Conservation (phyloP, 495 filamentous ascomycete genomes). For the Parachaetomium inaequale region DNA sequence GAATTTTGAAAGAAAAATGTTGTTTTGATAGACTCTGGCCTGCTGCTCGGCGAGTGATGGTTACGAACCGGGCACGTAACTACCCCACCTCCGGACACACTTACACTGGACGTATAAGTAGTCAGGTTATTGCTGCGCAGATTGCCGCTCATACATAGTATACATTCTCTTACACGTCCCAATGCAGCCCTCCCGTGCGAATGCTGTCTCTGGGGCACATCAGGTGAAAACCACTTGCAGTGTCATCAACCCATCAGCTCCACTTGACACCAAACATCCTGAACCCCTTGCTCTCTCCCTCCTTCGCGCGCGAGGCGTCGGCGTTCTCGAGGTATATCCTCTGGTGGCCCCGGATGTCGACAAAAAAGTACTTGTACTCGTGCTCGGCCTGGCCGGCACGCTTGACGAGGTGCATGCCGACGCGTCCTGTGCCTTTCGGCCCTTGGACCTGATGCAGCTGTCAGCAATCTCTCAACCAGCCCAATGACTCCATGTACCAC, state of each 20-base stretch:
- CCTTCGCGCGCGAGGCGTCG: conserved; percentile 35
- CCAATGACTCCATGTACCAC: conserved; percentile 14
- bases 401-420: conserved; percentile 73
- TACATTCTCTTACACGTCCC: no score
- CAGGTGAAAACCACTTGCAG: background rate
- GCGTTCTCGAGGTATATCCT: conserved; percentile 61
- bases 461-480: conserved; percentile 15
- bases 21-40: no score
- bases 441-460: conserved; percentile 65
- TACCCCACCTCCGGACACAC: no score
- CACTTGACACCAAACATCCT: conserved; percentile 64
- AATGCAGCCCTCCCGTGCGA: no score
- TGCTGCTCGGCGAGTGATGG: no score
- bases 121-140: no score
- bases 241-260: conserved; percentile 19
- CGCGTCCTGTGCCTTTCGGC: conserved; percentile 67
- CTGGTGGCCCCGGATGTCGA: conserved; percentile 66
- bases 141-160: no score
- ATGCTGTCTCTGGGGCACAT: no score
- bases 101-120: no score
- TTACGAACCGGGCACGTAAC: no score
- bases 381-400: conserved; percentile 56
- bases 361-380: conserved; percentile 72
- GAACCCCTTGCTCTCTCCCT: conserved; percentile 43
- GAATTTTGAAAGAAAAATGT: no score